These are phyloP conservation scores for Exophiala alcalophila DNA, from an alignment of 2,329 filamentous ascomycete genomes.

Conservation along the genomic window DNA sequence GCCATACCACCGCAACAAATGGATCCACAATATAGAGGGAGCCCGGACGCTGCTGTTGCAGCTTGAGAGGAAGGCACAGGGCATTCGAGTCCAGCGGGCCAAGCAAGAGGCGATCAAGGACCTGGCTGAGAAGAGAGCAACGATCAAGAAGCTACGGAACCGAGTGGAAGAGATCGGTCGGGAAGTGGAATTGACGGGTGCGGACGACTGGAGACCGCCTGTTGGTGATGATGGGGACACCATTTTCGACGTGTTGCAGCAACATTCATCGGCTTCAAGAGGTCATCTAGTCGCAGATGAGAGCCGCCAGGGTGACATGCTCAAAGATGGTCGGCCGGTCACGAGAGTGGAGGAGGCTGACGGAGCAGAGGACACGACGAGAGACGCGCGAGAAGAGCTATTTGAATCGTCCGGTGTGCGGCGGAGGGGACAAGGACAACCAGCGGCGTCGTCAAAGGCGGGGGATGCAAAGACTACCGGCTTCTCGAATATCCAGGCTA, in stretches of 20 bases:
- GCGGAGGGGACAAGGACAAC: conserved; percentile 16
- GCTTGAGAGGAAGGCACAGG: conserved; percentile 41
- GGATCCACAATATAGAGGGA: conserved; percentile 45
- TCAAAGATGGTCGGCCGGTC: conserved; percentile 19
- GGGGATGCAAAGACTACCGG: conserved; percentile 27
- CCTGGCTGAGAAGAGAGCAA: conserved; percentile 38
- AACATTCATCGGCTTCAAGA: not conserved
- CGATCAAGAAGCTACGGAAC: conserved; percentile 27
- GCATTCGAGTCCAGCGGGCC: conserved; percentile 40
- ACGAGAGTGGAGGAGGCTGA: conserved; percentile 1
- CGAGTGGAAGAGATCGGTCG: conserved; percentile 28
- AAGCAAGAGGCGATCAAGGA: conserved; percentile 42
- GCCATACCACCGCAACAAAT: conserved; percentile 43
- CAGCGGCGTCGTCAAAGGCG: conserved; percentile 10
- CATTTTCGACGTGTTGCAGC: conserved; percentile 24
- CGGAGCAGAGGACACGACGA: conserved; percentile 2
- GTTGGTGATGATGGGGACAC: conserved; percentile 25
- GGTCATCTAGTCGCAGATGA: not conserved
- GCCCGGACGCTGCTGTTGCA: conserved; percentile 42
- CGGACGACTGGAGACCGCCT: conserved; percentile 10
- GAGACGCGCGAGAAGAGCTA: conserved; percentile 10
- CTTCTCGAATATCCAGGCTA: conserved; percentile 42
- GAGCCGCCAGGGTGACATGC: conserved; percentile 6
- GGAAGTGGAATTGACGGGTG: conserved; percentile 22
- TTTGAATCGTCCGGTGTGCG: conserved; percentile 26